Evolutionary conservation across 1,139 yeast species (phyloP).

Genomic region (Yamadazyma mexicana): DNA sequence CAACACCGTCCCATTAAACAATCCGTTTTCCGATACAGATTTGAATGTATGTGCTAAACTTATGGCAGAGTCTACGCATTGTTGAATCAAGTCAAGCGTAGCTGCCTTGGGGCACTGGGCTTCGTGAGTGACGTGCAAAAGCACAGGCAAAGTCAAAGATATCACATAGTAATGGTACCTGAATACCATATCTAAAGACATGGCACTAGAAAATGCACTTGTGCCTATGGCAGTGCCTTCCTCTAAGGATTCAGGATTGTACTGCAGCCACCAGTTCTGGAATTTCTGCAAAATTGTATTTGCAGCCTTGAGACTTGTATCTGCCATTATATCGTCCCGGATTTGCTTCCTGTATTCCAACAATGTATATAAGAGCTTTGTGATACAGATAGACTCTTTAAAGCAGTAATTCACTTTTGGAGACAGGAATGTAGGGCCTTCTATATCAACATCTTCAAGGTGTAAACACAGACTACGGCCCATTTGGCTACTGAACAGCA

Average conservation of each 20-base stretch:
- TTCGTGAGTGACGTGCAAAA: conserved; percentile 4
- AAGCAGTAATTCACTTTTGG: not conserved
- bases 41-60: conserved; percentile 2
- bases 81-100: not conserved
- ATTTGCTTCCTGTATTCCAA: conserved; percentile 5
- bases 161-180: conserved; percentile 11
- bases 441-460: conserved; percentile 15
- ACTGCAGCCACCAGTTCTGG: conserved; percentile 5
- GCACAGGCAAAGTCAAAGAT: conserved; percentile 10
- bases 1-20: conserved; percentile 10
- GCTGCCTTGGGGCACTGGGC: not conserved
- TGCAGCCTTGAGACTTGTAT: conserved; percentile 4
- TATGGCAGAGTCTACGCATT: conserved; percentile 7
- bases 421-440: conserved; percentile 3
- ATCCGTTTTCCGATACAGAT: conserved; percentile 1
- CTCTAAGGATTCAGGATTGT: not conserved
- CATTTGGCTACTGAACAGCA: conserved; percentile 13
- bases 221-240: too few relatives aligned
- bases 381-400: conserved; percentile 1
- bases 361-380: conserved; percentile 6
- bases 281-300: conserved; percentile 4
- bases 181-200: conserved; percentile 7
- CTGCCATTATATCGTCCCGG: conserved; percentile 1
- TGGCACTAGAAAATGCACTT: not conserved
- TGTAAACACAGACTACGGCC: conserved; percentile 15